A percentile compares a stretch with the other conserved stretches of the same genome.
Conservation (phyloP, 495 filamentous ascomycete genomes). For the Xylaria grammica region DNA sequence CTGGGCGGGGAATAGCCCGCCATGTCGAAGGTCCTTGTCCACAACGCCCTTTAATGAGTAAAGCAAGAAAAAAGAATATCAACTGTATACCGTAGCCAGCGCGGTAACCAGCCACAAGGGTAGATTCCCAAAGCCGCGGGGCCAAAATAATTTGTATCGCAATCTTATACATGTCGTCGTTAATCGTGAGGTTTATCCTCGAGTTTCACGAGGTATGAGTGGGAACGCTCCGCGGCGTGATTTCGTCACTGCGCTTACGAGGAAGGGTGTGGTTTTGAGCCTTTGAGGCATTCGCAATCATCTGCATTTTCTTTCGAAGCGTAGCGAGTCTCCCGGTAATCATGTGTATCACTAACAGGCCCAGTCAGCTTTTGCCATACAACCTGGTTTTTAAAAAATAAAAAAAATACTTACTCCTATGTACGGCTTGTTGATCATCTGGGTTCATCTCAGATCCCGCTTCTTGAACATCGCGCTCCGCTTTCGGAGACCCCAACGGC, state of each 20-base stretch:
- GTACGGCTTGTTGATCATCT: conserved; percentile 73
- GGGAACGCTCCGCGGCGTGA: conserved; percentile 49
- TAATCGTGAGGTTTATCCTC: conserved; percentile 33
- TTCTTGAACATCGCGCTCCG: conserved; percentile 52
- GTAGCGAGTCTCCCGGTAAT: conserved; percentile 43
- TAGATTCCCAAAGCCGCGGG: conserved; percentile 38
- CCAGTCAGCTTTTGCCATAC: conserved; percentile 23
- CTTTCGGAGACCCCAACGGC: conserved; percentile 42
- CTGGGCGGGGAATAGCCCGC: conserved; percentile 24
- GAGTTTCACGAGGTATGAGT: conserved; percentile 38
- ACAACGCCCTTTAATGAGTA: conserved; percentile 36
- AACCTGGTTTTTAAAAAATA: too few species aligned
- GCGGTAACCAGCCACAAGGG: conserved; percentile 18
- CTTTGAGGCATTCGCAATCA: conserved; percentile 48
- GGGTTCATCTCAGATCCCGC: conserved; percentile 63
- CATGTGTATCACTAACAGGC: conserved; percentile 51
- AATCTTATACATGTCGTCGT: conserved; percentile 44
- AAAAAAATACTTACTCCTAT: conserved; percentile 62
- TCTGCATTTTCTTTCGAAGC: conserved; percentile 51
- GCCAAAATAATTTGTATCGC: conserved; percentile 36
- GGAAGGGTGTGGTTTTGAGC: conserved; percentile 38
- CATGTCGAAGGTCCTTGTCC: conserved; percentile 22
- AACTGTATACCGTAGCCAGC: conserved; percentile 16
- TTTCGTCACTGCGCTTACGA: conserved; percentile 52
- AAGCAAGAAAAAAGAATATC: conserved; percentile 15